Evolutionary conservation across 2,329 filamentous ascomycete species (phyloP).

Genomic region (Rhynchosporium agropyri): DNA sequence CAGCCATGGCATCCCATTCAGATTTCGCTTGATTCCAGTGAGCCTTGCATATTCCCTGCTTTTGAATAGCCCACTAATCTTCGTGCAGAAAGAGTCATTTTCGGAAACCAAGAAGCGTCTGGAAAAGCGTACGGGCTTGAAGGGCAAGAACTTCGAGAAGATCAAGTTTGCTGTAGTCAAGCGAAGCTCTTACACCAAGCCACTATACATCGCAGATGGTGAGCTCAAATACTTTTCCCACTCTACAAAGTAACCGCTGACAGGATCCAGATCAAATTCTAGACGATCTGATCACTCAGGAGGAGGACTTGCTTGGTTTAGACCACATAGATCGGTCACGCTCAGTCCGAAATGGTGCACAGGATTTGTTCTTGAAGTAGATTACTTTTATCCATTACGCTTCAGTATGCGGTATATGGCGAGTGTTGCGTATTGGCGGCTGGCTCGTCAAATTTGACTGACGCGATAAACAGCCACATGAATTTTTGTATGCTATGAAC

Average conservation of each 20-base stretch:
- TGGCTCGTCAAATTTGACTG: background rate
- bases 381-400: constrained; percentile 18
- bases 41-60: constrained; percentile 36
- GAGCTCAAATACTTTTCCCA: constrained; percentile 44
- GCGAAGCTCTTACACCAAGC: constrained; percentile 71
- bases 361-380: constrained; percentile 62
- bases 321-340: constrained; percentile 67
- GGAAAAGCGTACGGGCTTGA: constrained; percentile 88
- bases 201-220: constrained; percentile 88
- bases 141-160: constrained; percentile 98
- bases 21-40: constrained; percentile 82
- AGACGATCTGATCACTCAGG: constrained; percentile 55
- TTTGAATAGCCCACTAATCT: constrained; percentile 19
- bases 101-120: constrained; percentile 92
- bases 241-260: background rate
- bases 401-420: background rate
- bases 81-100: constrained; percentile 74
- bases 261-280: constrained; percentile 26
- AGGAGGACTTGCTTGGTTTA: constrained; percentile 66
- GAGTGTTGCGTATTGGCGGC: constrained; percentile 14
- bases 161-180: constrained; percentile 90
- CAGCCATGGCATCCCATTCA: constrained; percentile 86
- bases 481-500: constrained; percentile 26
- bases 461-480: constrained; percentile 7
- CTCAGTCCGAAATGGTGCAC: constrained; percentile 59